Percentiles rank a stretch among this genome's conserved stretches.
Conservation (phyloP, 1,284 basidiomycete genomes). For the Anthracocystis panici-leucophaei region DNA sequence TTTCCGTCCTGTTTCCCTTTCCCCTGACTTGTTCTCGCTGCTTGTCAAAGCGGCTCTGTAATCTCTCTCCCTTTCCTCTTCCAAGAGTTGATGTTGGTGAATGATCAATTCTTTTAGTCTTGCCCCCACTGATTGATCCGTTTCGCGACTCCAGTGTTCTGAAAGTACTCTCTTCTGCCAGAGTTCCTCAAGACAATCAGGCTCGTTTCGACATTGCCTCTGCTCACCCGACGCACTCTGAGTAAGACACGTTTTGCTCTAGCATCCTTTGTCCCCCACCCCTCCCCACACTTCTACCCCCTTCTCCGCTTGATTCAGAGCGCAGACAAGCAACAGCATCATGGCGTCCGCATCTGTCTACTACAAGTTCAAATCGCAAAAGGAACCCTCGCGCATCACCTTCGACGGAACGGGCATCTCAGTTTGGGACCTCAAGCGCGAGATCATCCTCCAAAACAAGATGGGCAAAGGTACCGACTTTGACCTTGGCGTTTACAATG, state of each 20-base stretch:
- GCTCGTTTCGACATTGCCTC: slow-evolving; percentile 5
- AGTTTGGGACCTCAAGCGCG: slow-evolving; percentile 98
- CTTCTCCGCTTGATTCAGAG: background rate
- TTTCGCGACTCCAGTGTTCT: slow-evolving; percentile 22
- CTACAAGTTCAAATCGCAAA: slow-evolving; percentile 97
- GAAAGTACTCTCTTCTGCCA: slow-evolving; percentile 6
- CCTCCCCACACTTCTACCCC: background rate
- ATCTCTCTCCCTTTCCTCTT: slow-evolving; percentile 15
- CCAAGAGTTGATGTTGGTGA: slow-evolving; percentile 50
- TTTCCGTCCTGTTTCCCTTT: background rate
- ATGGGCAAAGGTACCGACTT: slow-evolving; percentile 97
- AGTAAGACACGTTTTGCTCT: slow-evolving; percentile 11
- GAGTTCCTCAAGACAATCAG: slow-evolving; percentile 12
- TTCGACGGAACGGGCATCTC: slow-evolving; percentile 99
- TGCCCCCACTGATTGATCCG: slow-evolving; percentile 34
- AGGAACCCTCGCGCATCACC: slow-evolving; percentile 91
- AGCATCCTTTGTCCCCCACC: background rate
- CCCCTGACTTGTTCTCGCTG: slow-evolving; percentile 1
- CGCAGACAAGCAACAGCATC: slow-evolving; percentile 13
- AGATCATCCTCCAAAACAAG: slow-evolving; percentile 95
- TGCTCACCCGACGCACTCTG: slow-evolving; percentile 9
- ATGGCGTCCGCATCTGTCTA: slow-evolving; percentile 77
- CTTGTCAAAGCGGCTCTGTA: slow-evolving; percentile 23
- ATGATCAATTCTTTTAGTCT: slow-evolving; percentile 50
- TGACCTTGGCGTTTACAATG: slow-evolving; percentile 83